phyloP scores from a whole-genome alignment of 768 basidiomycete genomes.

The Lactarius sanguifluus region DNA sequence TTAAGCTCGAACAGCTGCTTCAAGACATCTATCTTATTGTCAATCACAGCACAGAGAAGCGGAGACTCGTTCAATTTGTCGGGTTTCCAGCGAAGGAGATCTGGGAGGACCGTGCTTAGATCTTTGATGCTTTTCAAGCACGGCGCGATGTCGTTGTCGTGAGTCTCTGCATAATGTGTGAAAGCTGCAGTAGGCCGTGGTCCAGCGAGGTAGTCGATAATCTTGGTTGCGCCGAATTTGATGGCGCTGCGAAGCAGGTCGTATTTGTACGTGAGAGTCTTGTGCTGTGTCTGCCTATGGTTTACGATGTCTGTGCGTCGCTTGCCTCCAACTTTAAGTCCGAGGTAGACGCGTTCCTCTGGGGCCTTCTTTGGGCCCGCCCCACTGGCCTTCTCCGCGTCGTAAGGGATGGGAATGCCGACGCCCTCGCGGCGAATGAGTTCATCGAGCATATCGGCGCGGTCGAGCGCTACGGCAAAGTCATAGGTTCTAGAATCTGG shows the following conservation, averaged over 20 bases:
- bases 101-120: constrained; percentile 44
- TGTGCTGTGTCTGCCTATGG: constrained; percentile 27
- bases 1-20: constrained; percentile 47
- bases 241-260: constrained; percentile 15
- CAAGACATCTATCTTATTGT: constrained; percentile 40
- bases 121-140: constrained; percentile 42
- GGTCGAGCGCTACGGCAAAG: constrained; percentile 42
- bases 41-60: constrained; percentile 45
- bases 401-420: constrained; percentile 29
- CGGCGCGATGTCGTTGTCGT: constrained; percentile 45
- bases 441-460: constrained; percentile 53
- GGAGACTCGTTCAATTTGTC: constrained; percentile 53
- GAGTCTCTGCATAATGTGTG: constrained; percentile 46
- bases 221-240: constrained; percentile 24
- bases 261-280: constrained; percentile 1
- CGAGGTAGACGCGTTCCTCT: constrained; percentile 47
- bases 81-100: constrained; percentile 52
- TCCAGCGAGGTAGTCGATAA: constrained; percentile 50
- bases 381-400: constrained; percentile 37
- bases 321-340: constrained; percentile 63
- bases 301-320: constrained; percentile 53
- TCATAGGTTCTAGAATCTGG: constrained; percentile 18
- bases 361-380: constrained; percentile 40
- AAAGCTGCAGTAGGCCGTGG: constrained; percentile 52
- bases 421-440: constrained; percentile 53